A percentile compares a stretch with the other conserved stretches of the same genome.
Evolutionary conservation across 441 rosid species (phyloP).

Genomic region (Erodium texanum): DNA sequence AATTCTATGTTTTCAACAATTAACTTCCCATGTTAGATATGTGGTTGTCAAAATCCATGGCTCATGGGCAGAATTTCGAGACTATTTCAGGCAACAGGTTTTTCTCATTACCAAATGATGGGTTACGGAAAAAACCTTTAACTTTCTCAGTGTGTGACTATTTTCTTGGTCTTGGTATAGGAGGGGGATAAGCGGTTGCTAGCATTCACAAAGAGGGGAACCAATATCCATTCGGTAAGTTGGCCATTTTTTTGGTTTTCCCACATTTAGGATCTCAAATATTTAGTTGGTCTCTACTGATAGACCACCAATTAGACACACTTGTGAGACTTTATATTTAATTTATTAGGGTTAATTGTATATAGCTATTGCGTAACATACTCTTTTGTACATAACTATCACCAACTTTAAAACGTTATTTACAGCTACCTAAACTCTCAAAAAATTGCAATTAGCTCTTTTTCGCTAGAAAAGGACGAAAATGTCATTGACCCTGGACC

Average conservation of each 20-base stretch:
- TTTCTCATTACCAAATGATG: conserved; percentile 13
- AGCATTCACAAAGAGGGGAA: conserved; percentile 89
- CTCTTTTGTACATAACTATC: too few relatives aligned
- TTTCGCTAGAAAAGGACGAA: too few relatives aligned
- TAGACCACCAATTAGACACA: too few relatives aligned
- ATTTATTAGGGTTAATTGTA: too few relatives aligned
- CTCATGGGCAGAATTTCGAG: conserved; percentile 73
- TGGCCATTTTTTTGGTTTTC: conserved; percentile 11
- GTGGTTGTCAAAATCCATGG: conserved; percentile 73
- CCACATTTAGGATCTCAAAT: background rate
- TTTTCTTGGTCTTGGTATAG: conserved; percentile 27
- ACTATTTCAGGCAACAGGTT: conserved; percentile 72
- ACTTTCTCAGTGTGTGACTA: background rate
- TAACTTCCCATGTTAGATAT: conserved; percentile 36
- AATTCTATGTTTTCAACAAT: conserved; percentile 18
- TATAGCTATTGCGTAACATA: too few relatives aligned
- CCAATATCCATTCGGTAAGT: conserved; percentile 64
- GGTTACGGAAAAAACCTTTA: conserved; percentile 1
- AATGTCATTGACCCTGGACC: too few relatives aligned
- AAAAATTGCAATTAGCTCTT: too few relatives aligned
- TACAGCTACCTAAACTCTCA: too few relatives aligned
- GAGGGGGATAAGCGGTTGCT: conserved; percentile 77
- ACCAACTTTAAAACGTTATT: too few relatives aligned
- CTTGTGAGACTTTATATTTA: too few relatives aligned
- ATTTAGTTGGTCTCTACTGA: background rate